Evolutionary conservation across 306 rosid species (phyloP), one percentile per base, ranked within the genome.

Genomic region (Vachellia collinsii): DNA sequence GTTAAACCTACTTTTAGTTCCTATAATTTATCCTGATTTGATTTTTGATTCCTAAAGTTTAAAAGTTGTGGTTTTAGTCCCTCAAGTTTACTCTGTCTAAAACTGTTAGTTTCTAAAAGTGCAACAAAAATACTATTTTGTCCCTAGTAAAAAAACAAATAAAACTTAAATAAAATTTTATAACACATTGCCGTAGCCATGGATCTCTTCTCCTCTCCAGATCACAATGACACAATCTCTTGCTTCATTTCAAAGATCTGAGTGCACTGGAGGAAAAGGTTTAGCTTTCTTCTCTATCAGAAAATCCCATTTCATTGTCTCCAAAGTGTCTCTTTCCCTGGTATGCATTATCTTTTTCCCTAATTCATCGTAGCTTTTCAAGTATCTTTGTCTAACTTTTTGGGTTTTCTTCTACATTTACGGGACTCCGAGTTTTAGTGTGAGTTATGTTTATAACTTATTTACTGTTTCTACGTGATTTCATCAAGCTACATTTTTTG

Each of bases 241-340:
- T 87, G 90, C 90, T 85, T 88, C 87, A 72, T 87, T 84, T 72
- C 59, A n/a, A n/a, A n/a, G n/a, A 76, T 53, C 84, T 75, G 63
- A 62, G 25, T 51, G 44, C 38, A 42, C 70, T 46, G 64, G 74
- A 74, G 64, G 77, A 54, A 78, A 39, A 41, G 71, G 16, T 81
- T 81, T 81, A 76, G 66, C 86, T 83, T 87, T 77, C 89, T 83
- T 82, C 84, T 77, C 53, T 70, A 54, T 38, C 62, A 65, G 80
- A 78, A 81, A 74, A 86, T 84, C 79, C 85, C 80, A 80, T 80
- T 84, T 44, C 75, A 79, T 59, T 84, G 56, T 75, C 70, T 56
- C 85, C 78, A 83, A 88, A 87, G n/a, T 29, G n/a, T 74, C 66
- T 66, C 38, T 66, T 48, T 59, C 25, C 64, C 47, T 16, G 17